Evolutionary conservation across 2,329 filamentous ascomycete species (phyloP).

Genomic region (Colletotrichum sp.): DNA sequence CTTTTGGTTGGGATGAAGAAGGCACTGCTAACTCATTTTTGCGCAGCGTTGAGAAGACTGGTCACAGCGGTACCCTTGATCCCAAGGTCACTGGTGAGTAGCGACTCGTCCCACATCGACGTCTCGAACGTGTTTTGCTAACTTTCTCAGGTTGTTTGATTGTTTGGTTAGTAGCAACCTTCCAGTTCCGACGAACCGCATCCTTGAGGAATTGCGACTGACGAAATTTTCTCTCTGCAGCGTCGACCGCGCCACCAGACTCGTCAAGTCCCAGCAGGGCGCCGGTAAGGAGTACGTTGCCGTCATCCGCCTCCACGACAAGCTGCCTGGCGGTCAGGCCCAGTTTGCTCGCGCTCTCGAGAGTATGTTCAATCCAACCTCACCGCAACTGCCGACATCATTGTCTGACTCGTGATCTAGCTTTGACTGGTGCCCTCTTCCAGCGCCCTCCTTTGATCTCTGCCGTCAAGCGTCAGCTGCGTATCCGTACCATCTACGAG

Average conservation of each 20-base stretch:
- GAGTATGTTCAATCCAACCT: constrained; percentile 41
- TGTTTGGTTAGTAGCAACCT: constrained; percentile 16
- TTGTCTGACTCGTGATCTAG: constrained; percentile 12
- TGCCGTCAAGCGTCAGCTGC: constrained; percentile 97
- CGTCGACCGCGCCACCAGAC: constrained; percentile 93
- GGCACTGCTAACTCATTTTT: background rate
- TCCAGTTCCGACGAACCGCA: background rate
- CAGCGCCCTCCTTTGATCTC: constrained; percentile 97
- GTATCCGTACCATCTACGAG: constrained; percentile 97
- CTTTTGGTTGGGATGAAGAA: background rate
- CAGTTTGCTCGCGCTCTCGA: constrained; percentile 94
- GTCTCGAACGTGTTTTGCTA: constrained; percentile 61
- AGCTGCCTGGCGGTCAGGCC: constrained; percentile 88
- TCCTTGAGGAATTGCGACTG: background rate
- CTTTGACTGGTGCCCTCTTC: constrained; percentile 94
- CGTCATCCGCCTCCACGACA: constrained; percentile 94
- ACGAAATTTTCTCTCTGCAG: constrained; percentile 1
- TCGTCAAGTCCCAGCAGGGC: constrained; percentile 98
- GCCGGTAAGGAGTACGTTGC: constrained; percentile 99
- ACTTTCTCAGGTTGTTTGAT: constrained; percentile 20
- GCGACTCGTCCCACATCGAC: constrained; percentile 68
- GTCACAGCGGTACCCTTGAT: constrained; percentile 97
- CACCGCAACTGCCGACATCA: background rate
- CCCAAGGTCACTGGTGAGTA: constrained; percentile 85
- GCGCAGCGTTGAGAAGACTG: constrained; percentile 86